phyloP scores from a whole-genome alignment of 2,329 filamentous ascomycete species.

The Alternaria brassicicola region DNA sequence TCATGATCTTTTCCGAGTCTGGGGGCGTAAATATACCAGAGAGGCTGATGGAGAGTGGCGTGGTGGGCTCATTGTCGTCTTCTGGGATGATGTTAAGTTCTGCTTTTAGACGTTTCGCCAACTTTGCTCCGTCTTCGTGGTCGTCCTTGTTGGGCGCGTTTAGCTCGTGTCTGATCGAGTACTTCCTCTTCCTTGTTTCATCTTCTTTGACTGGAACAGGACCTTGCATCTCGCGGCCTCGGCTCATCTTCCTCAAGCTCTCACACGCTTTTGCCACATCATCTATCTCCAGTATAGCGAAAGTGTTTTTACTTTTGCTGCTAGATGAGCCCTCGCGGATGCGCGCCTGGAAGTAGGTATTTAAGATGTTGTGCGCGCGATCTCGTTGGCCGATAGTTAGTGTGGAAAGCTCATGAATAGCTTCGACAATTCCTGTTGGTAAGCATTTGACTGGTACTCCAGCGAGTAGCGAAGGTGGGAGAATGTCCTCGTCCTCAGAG shows the following conservation, averaged over 20 bases:
- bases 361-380: conserved; percentile 17
- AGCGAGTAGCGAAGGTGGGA: background rate
- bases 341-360: conserved; percentile 18
- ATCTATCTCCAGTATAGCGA: conserved; percentile 7
- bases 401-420: conserved; percentile 12
- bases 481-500: background rate
- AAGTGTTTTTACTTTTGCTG: background rate
- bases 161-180: background rate
- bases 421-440: background rate
- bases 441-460: background rate
- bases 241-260: conserved; percentile 17
- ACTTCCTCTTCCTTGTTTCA: conserved; percentile 7
- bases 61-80: background rate
- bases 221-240: conserved; percentile 5
- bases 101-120: background rate
- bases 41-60: background rate
- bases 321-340: conserved; percentile 9
- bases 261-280: conserved; percentile 21
- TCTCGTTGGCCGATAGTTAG: conserved; percentile 16
- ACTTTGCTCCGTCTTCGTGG: background rate
- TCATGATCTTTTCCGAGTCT: background rate
- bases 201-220: background rate
- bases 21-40: background rate
- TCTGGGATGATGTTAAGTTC: background rate
- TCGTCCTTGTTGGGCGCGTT: background rate